Evolutionary conservation across 2,329 filamentous ascomycete species (phyloP).

Genomic region (Myotisia sp.): DNA sequence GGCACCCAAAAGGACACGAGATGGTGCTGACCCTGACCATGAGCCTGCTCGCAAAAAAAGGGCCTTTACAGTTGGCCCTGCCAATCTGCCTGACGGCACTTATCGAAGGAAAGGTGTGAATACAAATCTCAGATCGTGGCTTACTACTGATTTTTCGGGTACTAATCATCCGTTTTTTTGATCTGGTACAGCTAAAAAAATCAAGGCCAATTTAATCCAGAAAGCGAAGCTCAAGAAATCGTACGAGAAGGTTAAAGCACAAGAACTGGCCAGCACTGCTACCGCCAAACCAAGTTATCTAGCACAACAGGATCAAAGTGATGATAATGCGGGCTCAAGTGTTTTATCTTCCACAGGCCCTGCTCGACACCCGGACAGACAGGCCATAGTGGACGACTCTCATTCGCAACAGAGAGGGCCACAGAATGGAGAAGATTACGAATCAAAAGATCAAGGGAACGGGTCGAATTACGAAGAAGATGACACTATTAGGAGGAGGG

Average conservation of each 20-base stretch:
- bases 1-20: conserved; percentile 12
- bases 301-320: conserved; percentile 19
- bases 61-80: conserved; percentile 75
- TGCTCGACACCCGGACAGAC: conserved; percentile 44
- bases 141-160: neutral
- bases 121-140: conserved; percentile 4
- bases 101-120: conserved; percentile 61
- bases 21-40: conserved; percentile 8
- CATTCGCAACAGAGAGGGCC: conserved; percentile 11
- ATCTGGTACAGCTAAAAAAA: conserved; percentile 59
- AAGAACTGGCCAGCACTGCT: conserved; percentile 30
- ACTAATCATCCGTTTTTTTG: conserved; percentile 5
- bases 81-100: conserved; percentile 78
- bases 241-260: conserved; percentile 73
- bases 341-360: no score
- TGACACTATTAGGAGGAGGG: conserved; percentile 15
- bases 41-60: conserved; percentile 36
- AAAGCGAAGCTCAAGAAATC: conserved; percentile 88
- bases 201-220: conserved; percentile 76
- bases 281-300: conserved; percentile 22
- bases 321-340: conserved; percentile 12
- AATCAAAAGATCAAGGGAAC: neutral
- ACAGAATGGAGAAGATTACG: conserved; percentile 12
- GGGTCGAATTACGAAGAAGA: conserved; percentile 11
- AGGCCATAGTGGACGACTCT: conserved; percentile 42